phyloP scores from a whole-genome alignment of 495 filamentous ascomycete genomes.

The Trichoderma gamsii region DNA sequence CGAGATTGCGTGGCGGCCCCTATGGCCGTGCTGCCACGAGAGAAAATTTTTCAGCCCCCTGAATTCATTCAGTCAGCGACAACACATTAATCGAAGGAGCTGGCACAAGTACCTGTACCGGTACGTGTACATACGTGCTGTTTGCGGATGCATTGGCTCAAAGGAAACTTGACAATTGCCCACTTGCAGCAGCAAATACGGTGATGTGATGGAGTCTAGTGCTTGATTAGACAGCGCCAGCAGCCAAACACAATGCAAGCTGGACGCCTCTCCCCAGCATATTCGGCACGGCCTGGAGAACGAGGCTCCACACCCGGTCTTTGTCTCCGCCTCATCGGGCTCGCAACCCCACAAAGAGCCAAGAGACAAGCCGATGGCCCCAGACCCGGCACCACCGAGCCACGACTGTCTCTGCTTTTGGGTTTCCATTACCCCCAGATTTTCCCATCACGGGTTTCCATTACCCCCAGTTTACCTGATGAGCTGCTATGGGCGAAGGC shows the following conservation, averaged over 20 bases:
- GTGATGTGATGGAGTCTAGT: not conserved
- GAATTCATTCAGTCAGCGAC: not conserved
- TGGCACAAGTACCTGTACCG: not conserved
- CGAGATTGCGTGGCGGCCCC: constrained; percentile 11
- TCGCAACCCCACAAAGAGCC: not conserved
- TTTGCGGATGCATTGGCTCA: not conserved
- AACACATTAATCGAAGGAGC: not conserved
- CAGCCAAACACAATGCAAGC: not conserved
- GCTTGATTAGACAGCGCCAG: not conserved
- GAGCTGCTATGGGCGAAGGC: not conserved
- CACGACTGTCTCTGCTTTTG: not conserved
- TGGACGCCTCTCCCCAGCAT: not conserved
- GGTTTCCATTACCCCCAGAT: constrained; percentile 30
- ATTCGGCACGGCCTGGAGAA: constrained; percentile 13
- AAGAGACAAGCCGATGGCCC: not conserved
- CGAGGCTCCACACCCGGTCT: not conserved
- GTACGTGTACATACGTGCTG: not conserved
- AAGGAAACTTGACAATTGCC: not conserved
- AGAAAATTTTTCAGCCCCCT: constrained; percentile 4
- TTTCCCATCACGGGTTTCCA: constrained; percentile 32
- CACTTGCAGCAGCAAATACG: constrained; percentile 1
- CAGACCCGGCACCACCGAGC: not conserved
- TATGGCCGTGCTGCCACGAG: not conserved
- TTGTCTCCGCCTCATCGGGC: not conserved
- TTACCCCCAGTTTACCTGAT: constrained; percentile 41